Conservation (phyloP, 2,329 filamentous ascomycete genomes). For the Pestalotiopsis sp. region DNA sequence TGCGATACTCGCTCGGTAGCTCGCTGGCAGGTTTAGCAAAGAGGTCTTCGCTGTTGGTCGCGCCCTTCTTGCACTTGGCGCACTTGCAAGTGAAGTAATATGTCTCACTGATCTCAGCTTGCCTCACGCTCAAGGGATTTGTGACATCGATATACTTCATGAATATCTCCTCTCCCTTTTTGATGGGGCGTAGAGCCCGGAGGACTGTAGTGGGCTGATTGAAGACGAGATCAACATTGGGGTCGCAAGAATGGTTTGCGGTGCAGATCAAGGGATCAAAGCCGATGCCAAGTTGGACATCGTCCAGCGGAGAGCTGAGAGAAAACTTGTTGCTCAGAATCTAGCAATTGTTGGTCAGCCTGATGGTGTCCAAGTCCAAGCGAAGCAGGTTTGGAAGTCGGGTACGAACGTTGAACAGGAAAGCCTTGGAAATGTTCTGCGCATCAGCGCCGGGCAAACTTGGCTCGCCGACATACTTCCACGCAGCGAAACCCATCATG, state of each 20-base stretch:
- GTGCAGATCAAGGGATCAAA: slow-evolving; percentile 28
- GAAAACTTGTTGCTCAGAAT: slow-evolving; percentile 20
- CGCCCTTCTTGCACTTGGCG: slow-evolving; percentile 42
- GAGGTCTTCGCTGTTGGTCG: slow-evolving; percentile 37
- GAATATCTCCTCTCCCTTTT: slow-evolving; percentile 47
- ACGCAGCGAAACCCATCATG: slow-evolving; percentile 21
- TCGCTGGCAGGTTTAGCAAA: slow-evolving; percentile 28
- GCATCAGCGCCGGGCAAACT: slow-evolving; percentile 16
- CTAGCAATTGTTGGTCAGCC: slow-evolving; percentile 16
- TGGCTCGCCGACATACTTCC: slow-evolving; percentile 21
- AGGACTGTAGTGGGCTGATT: slow-evolving; percentile 43
- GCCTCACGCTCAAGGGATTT: slow-evolving; percentile 43
- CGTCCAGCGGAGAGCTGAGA: slow-evolving; percentile 23
- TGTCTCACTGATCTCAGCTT: slow-evolving; percentile 40
- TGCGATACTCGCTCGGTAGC: slow-evolving; percentile 17
- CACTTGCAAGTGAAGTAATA: slow-evolving; percentile 52
- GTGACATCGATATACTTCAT: slow-evolving; percentile 49
- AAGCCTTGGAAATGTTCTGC: slow-evolving; percentile 15
- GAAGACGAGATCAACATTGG: slow-evolving; percentile 47
- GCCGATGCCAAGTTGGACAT: slow-evolving; percentile 18
- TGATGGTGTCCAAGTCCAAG: neutral
- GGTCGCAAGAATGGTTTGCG: slow-evolving; percentile 52
- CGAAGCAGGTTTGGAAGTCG: neutral
- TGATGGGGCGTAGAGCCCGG: slow-evolving; percentile 44
- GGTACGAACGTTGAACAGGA: slow-evolving; percentile 24